phyloP scores from a whole-genome alignment of 1,284 basidiomycete species.

The Meripilus lineatus region DNA sequence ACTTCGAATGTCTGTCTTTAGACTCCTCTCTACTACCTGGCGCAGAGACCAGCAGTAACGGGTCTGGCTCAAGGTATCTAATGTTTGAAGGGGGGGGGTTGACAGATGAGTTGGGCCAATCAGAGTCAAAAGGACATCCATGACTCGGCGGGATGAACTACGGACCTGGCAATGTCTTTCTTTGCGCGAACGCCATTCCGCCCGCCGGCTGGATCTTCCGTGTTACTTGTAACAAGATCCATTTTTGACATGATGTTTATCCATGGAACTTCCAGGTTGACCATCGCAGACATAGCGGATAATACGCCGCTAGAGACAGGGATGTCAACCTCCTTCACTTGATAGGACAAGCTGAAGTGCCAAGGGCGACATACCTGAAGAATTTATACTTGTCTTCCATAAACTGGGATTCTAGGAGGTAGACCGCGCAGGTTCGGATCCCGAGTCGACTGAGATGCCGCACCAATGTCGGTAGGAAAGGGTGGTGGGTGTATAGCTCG shows the following conservation, averaged over 20 bases:
- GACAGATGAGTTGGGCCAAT: too few relatives aligned
- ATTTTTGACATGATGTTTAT: constrained; percentile 99
- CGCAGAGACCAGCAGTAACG: constrained; percentile 74
- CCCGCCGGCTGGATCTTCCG: constrained; percentile 58
- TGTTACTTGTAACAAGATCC: constrained; percentile 81
- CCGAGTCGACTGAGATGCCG: constrained; percentile 66
- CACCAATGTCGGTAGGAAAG: constrained; percentile 88
- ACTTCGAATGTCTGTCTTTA: constrained; percentile 74
- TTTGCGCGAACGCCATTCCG: constrained; percentile 69
- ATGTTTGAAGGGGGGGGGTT: too few relatives aligned
- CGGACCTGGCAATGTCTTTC: constrained; percentile 76
- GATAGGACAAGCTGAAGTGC: constrained; percentile 1
- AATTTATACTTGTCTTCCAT: constrained; percentile 99
- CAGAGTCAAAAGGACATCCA: constrained; percentile 2
- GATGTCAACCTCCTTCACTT: constrained; percentile 1
- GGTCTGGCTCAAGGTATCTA: constrained; percentile 96
- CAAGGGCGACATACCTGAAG: constrained; percentile 66
- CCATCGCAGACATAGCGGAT: constrained; percentile 98
- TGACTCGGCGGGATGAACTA: constrained; percentile 10
- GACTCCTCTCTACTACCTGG: constrained; percentile 48
- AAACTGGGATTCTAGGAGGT: constrained; percentile 96
- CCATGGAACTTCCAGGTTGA: constrained; percentile 95
- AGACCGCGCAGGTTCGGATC: constrained; percentile 79
- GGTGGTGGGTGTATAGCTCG: constrained; percentile 98
- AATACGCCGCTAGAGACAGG: constrained; percentile 75